Evolutionary conservation across 352 stramenopile genomes (phyloP).

Genomic region (Globisporangium spinosum): DNA sequence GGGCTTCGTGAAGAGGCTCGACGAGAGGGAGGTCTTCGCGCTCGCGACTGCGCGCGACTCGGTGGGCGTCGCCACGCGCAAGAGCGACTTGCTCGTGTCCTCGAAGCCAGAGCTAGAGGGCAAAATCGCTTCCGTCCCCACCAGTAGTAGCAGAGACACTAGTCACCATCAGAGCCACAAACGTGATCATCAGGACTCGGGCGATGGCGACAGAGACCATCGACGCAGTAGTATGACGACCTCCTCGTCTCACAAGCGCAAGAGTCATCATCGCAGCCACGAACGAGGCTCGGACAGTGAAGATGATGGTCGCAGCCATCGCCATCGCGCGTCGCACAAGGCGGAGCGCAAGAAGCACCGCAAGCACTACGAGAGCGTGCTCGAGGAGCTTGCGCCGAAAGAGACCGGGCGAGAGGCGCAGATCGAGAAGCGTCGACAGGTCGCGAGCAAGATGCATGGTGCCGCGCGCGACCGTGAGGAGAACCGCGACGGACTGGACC

Average conservation of each 20-base stretch:
- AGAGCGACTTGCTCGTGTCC: constrained; percentile 33
- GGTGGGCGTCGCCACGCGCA: constrained; percentile 63
- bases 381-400: constrained; percentile 63
- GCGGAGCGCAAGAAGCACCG: constrained; percentile 31
- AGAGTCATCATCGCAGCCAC: neutral
- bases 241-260: neutral
- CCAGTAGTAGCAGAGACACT: neutral
- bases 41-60: constrained; percentile 65
- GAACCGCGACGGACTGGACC: constrained; percentile 57
- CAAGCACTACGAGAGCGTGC: constrained; percentile 36
- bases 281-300: constrained; percentile 24
- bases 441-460: constrained; percentile 45
- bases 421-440: constrained; percentile 54
- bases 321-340: constrained; percentile 22
- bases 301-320: constrained; percentile 10
- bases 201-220: neutral
- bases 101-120: neutral
- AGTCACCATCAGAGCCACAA: neutral
- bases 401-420: constrained; percentile 59
- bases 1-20: constrained; percentile 55
- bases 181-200: constrained; percentile 1
- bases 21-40: constrained; percentile 56
- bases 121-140: neutral
- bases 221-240: neutral
- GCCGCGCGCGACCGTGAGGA: constrained; percentile 59